Evolutionary conservation across 2,329 filamentous ascomycete genomes (phyloP), one percentile per base, ranked within the genome.

Genomic region (Gnomoniopsis sp.): DNA sequence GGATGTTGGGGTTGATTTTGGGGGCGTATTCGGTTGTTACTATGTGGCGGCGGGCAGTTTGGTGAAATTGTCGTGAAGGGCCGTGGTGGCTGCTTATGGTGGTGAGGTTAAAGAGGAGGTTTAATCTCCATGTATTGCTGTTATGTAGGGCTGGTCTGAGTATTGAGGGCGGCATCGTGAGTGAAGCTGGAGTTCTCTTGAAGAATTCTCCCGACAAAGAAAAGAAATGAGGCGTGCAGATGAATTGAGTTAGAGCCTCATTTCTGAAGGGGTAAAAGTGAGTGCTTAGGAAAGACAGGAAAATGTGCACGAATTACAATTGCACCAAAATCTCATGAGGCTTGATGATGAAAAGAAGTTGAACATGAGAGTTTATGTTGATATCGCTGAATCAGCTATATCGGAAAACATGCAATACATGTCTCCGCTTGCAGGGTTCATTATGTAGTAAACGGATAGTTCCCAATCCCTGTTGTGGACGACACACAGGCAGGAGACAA

Each of bases 121-220:
- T 30, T 30, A 8, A 8, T 30, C 17, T 50, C 3, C 10, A 10
- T 41, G 36, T 22, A 19, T 12, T 17, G 11, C 38, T 21, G 19
- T 19, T 23, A 21, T 26, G 46, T 22, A 55, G 26, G 36, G 33
- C n/a, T 33, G 30, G 43, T 15, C 48, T 61, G 33, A 8, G n/a
- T 14, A 43, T 53, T 34, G 30, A 19, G n/a, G 46, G 47, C 26
- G 51, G 30, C 57, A 59, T 59, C 15, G 22, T 55, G 51, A 38
- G 19, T 21, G 49, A 26, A 10, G 21, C 23, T 52, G 51, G 11
- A 2, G 11, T 26, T 21, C 1, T 7, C 17, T n/a, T 8, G 47
- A 17, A 21, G n/a, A 52, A 19, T 7, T 12, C 22, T 6, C 38
- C 21, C 49, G 49, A 14, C 34, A 11, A 26, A 19, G 14, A 50